These are phyloP conservation scores for Rhizopogon salebrosus DNA, from an alignment of 768 basidiomycete species.

Conservation along the genomic window DNA sequence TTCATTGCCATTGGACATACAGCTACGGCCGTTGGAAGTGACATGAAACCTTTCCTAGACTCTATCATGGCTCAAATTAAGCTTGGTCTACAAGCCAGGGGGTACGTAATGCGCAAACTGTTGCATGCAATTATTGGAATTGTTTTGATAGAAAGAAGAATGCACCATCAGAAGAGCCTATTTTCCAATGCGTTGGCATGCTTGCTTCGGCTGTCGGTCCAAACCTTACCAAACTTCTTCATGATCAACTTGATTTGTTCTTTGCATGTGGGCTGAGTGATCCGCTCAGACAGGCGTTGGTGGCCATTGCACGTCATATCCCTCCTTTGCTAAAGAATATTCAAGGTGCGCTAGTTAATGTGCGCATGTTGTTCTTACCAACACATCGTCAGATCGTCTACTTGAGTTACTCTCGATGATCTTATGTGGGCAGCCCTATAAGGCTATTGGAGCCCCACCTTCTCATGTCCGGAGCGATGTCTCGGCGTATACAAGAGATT, in stretches of 20 bases:
- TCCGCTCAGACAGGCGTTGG: constrained; percentile 77
- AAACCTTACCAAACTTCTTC: constrained; percentile 90
- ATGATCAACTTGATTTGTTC: constrained; percentile 96
- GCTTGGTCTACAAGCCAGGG: constrained; percentile 78
- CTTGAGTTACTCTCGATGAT: constrained; percentile 80
- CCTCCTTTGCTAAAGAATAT: constrained; percentile 88
- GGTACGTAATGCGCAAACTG: constrained; percentile 41
- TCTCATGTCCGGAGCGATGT: constrained; percentile 52
- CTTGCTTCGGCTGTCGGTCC: constrained; percentile 92
- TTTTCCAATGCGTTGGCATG: constrained; percentile 98
- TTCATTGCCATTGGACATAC: constrained; percentile 97
- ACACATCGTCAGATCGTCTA: constrained; percentile 62
- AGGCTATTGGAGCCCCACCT: constrained; percentile 80
- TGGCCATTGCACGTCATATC: constrained; percentile 80
- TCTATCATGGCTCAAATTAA: constrained; percentile 87
- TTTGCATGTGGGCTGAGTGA: constrained; percentile 91
- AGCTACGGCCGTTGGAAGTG: constrained; percentile 83
- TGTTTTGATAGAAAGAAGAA: constrained; percentile 62
- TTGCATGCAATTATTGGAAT: constrained; percentile 3
- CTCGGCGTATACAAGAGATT: constrained; percentile 42
- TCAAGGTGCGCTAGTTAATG: constrained; percentile 52
- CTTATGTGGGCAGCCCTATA: constrained; percentile 80
- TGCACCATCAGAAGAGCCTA: constrained; percentile 88
- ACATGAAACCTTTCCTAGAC: constrained; percentile 95
- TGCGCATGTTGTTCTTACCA: background rate